Evolutionary conservation across 2,329 filamentous ascomycete species (phyloP).

Genomic region (Fusarium subglutinans): DNA sequence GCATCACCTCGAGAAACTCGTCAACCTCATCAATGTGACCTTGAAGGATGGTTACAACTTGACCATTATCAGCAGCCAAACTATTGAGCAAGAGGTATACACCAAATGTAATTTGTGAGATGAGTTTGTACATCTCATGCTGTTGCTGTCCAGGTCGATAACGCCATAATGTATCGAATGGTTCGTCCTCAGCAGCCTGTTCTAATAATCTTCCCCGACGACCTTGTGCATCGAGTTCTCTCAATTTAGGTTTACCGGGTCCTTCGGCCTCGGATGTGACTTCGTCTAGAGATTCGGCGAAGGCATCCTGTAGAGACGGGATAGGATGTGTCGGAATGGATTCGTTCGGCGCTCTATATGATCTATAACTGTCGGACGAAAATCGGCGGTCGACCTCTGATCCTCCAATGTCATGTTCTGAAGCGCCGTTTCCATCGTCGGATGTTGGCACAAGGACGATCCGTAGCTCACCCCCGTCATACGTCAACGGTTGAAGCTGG

Average conservation of each 20-base stretch:
- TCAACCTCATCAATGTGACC: slow-evolving; percentile 95
- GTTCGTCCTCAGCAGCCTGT: slow-evolving; percentile 72
- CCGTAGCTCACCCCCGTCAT: slow-evolving; percentile 41
- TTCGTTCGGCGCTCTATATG: slow-evolving; percentile 33
- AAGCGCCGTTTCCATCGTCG: slow-evolving; percentile 26
- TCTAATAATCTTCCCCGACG: slow-evolving; percentile 75
- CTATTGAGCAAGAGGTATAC: slow-evolving; percentile 86
- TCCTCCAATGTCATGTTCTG: slow-evolving; percentile 13
- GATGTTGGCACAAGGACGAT: slow-evolving; percentile 44
- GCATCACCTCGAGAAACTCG: slow-evolving; percentile 84
- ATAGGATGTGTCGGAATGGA: slow-evolving; percentile 70
- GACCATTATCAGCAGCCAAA: slow-evolving; percentile 86
- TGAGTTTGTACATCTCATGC: slow-evolving; percentile 89
- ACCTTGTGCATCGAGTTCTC: slow-evolving; percentile 64
- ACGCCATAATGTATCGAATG: slow-evolving; percentile 80
- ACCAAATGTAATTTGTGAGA: slow-evolving; percentile 93
- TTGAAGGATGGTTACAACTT: slow-evolving; percentile 89
- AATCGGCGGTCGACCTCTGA: slow-evolving; percentile 26
- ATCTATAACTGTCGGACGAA: slow-evolving; percentile 37
- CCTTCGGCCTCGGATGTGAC: slow-evolving; percentile 61
- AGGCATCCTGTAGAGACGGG: slow-evolving; percentile 79
- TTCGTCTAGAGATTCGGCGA: slow-evolving; percentile 83
- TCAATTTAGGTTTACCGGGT: slow-evolving; percentile 60
- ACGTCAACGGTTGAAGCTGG: slow-evolving; percentile 44
- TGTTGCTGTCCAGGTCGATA: slow-evolving; percentile 78